Conservation (phyloP, 1,139 yeast species). For the Debaryomyces sp. region DNA sequence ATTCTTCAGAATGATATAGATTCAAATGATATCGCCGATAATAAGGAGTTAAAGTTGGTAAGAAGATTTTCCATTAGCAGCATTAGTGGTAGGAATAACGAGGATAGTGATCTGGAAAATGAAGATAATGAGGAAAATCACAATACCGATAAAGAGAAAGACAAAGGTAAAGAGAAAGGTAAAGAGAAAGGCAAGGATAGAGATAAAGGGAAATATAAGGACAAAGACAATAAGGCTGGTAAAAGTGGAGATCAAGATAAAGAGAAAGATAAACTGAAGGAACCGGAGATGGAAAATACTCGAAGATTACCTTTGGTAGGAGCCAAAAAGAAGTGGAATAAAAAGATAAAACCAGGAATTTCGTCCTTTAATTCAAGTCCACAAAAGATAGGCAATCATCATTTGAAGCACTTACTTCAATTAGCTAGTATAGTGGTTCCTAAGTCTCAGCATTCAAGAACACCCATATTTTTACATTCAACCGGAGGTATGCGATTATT, state of each 20-base stretch:
- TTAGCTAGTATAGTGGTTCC: slow-evolving; percentile 67
- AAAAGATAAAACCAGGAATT: slow-evolving; percentile 69
- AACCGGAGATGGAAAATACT: slow-evolving; percentile 1
- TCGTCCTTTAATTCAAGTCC: slow-evolving; percentile 56
- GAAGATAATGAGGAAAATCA: slow-evolving; percentile 9
- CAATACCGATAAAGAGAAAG: slow-evolving; percentile 17
- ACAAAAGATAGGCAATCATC: slow-evolving; percentile 59
- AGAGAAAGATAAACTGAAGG: not conserved
- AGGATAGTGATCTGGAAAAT: slow-evolving; percentile 12
- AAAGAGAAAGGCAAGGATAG: slow-evolving; percentile 16
- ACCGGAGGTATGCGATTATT: slow-evolving; percentile 82
- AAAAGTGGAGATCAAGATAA: not conserved
- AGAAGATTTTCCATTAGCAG: slow-evolving; percentile 16
- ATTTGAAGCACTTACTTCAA: slow-evolving; percentile 55
- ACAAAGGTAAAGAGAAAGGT: slow-evolving; percentile 11
- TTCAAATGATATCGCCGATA: slow-evolving; percentile 8
- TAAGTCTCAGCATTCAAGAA: slow-evolving; percentile 62
- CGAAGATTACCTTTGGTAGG: slow-evolving; percentile 43
- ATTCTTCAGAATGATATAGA: slow-evolving; percentile 33
- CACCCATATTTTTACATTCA: slow-evolving; percentile 77
- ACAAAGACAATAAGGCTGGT: not conserved
- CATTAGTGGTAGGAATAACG: slow-evolving; percentile 15
- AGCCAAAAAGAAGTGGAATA: slow-evolving; percentile 56
- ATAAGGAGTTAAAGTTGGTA: slow-evolving; percentile 18
- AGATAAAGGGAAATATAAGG: slow-evolving; percentile 7